phyloP scores from a whole-genome alignment of 495 filamentous ascomycete genomes.

The Penicillium antarcticum region DNA sequence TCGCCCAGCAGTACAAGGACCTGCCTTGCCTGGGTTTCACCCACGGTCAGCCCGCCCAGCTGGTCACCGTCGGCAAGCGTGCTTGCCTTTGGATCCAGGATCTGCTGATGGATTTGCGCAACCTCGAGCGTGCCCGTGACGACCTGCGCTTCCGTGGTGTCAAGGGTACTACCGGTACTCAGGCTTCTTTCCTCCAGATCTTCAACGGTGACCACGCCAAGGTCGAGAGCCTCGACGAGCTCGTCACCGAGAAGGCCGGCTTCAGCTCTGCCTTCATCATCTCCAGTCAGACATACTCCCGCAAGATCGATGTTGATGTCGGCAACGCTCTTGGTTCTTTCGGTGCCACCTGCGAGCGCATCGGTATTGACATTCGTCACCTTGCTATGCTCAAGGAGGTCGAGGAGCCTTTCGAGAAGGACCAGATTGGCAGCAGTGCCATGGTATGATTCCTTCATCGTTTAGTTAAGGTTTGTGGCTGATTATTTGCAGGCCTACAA shows the following conservation, averaged over 20 bases:
- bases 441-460: slow-evolving; percentile 35
- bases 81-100: slow-evolving; percentile 85
- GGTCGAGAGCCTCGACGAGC: slow-evolving; percentile 67
- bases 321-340: slow-evolving; percentile 78
- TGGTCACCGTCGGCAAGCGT: slow-evolving; percentile 75
- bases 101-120: slow-evolving; percentile 79
- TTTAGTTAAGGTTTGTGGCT: slow-evolving; percentile 9
- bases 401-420: slow-evolving; percentile 87
- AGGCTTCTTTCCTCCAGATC: slow-evolving; percentile 77
- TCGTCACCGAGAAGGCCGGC: slow-evolving; percentile 81
- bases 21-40: slow-evolving; percentile 69
- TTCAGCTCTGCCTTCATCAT: slow-evolving; percentile 72
- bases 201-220: slow-evolving; percentile 80
- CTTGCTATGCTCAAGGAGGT: slow-evolving; percentile 78
- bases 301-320: slow-evolving; percentile 82
- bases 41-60: slow-evolving; percentile 77
- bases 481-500: slow-evolving; percentile 69
- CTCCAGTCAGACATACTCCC: slow-evolving; percentile 76
- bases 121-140: slow-evolving; percentile 70
- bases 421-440: slow-evolving; percentile 51
- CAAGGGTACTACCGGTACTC: slow-evolving; percentile 75
- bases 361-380: slow-evolving; percentile 73
- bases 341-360: slow-evolving; percentile 75
- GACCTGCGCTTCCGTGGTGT: slow-evolving; percentile 81
- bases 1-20: slow-evolving; percentile 75